These are phyloP conservation scores for Carnegiea gigantea DNA, from an alignment of 179 eudicot genomes.

Conservation along the genomic window DNA sequence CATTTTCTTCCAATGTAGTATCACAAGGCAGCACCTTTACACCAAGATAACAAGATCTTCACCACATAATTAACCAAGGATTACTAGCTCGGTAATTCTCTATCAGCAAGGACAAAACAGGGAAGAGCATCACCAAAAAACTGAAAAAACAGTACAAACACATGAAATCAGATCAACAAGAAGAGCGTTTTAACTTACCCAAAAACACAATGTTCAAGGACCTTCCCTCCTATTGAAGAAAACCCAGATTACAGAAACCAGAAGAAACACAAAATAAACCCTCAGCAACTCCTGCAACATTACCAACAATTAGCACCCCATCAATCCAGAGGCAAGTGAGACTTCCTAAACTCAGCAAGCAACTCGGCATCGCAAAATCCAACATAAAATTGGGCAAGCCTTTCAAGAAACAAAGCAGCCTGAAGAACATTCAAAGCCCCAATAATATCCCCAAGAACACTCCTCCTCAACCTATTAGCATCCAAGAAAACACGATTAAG, in stretches of 20 bases:
- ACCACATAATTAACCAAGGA: conserved; percentile 21
- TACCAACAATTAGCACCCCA: neutral
- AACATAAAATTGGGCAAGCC: conserved; percentile 61
- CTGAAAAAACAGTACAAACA: neutral
- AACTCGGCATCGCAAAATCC: conserved; percentile 58
- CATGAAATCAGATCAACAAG: too few relatives aligned
- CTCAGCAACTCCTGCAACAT: neutral
- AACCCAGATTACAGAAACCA: neutral
- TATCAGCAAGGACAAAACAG: conserved; percentile 1
- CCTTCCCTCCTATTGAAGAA: too few relatives aligned
- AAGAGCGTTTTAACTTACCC: conserved; percentile 14
- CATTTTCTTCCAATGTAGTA: neutral
- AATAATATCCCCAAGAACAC: conserved; percentile 69
- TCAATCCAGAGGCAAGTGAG: conserved; percentile 29
- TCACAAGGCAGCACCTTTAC: too few relatives aligned
- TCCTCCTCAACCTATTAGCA: conserved; percentile 67
- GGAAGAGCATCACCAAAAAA: conserved; percentile 1
- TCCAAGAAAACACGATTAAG: conserved; percentile 62
- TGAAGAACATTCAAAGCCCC: conserved; percentile 57
- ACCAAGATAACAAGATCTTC: too few relatives aligned
- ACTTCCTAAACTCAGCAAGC: conserved; percentile 38
- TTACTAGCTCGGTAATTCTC: conserved; percentile 27
- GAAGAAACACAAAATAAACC: neutral
- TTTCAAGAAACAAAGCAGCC: conserved; percentile 66
- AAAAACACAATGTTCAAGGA: neutral